A percentile compares a stretch with the other conserved stretches of the same genome.
These are phyloP conservation scores for Colletotrichum sidae DNA, from an alignment of 2,329 filamentous ascomycete species.

Conservation along the genomic window DNA sequence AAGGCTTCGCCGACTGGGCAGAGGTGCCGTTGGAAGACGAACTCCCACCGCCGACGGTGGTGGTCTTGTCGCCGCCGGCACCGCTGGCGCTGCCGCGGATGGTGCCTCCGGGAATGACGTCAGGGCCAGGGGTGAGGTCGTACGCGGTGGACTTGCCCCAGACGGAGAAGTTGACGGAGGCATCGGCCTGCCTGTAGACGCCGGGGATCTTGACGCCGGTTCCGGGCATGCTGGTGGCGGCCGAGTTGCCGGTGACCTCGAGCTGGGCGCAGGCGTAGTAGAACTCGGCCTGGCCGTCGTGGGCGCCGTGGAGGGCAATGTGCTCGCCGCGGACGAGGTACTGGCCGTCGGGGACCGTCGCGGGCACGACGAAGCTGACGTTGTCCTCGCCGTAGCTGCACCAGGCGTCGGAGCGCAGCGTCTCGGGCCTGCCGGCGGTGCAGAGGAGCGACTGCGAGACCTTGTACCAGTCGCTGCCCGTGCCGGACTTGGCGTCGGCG, in stretches of 20 bases:
- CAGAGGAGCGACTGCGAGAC: conserved; percentile 39
- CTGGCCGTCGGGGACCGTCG: conserved; percentile 52
- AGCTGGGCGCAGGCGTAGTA: conserved; percentile 60
- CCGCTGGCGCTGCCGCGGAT: conserved; percentile 33
- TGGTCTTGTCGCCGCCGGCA: conserved; percentile 21
- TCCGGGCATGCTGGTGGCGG: conserved; percentile 26
- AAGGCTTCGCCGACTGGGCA: not conserved
- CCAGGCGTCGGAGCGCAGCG: conserved; percentile 30
- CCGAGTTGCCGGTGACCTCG: conserved; percentile 45
- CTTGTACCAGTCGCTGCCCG: conserved; percentile 43
- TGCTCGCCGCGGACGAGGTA: conserved; percentile 60
- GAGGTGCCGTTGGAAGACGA: conserved; percentile 3
- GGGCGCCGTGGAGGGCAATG: conserved; percentile 57
- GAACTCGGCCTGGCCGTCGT: conserved; percentile 48
- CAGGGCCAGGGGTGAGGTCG: conserved; percentile 9
- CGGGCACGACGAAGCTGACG: conserved; percentile 50
- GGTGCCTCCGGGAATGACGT: conserved; percentile 32
- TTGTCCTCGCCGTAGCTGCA: conserved; percentile 39
- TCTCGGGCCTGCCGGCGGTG: conserved; percentile 30
- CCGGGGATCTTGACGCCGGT: conserved; percentile 53
- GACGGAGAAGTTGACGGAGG: conserved; percentile 26
- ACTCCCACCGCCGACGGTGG: conserved; percentile 4
- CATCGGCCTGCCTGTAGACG: conserved; percentile 40
- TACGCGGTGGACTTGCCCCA: conserved; percentile 23
- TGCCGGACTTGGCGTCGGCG: conserved; percentile 37